phyloP scores from a whole-genome alignment of 352 stramenopile genomes.

The Globisporangium emineosum region DNA sequence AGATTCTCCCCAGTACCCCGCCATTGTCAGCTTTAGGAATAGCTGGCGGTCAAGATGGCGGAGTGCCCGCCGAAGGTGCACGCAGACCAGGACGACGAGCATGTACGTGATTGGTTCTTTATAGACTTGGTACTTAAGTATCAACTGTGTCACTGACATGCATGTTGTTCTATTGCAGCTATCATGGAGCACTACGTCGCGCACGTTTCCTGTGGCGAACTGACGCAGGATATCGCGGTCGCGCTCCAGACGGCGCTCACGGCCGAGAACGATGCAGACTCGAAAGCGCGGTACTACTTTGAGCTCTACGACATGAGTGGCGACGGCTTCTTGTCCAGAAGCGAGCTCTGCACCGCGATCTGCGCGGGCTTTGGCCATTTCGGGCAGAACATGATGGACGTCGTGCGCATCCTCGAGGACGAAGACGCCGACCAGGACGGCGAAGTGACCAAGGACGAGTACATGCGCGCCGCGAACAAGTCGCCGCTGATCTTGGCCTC shows the following conservation, averaged over 20 bases:
- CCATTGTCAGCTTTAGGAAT: neutral
- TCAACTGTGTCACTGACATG: neutral
- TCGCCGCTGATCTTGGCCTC: conserved; percentile 36
- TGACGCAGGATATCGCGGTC: conserved; percentile 32
- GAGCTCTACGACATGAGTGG: conserved; percentile 32
- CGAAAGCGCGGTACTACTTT: conserved; percentile 41
- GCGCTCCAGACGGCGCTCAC: conserved; percentile 23
- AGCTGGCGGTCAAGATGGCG: neutral
- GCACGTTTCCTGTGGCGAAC: conserved; percentile 20
- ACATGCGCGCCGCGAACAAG: conserved; percentile 29
- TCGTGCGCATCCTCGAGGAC: conserved; percentile 36
- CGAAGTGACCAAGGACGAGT: conserved; percentile 35
- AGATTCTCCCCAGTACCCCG: neutral
- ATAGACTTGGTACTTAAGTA: neutral
- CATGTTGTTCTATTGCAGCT: conserved; percentile 1
- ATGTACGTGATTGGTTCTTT: conserved; percentile 3
- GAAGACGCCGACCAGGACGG: conserved; percentile 39
- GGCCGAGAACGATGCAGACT: conserved; percentile 24
- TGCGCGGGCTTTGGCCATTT: conserved; percentile 42
- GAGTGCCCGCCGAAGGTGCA: neutral
- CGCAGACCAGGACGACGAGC: neutral
- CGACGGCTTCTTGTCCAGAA: conserved; percentile 29
- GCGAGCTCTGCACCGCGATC: conserved; percentile 31
- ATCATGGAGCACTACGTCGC: conserved; percentile 18
- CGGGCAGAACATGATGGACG: conserved; percentile 32